Conservation (phyloP, 2,329 filamentous ascomycete species). For the Pyrenophora graminea region DNA sequence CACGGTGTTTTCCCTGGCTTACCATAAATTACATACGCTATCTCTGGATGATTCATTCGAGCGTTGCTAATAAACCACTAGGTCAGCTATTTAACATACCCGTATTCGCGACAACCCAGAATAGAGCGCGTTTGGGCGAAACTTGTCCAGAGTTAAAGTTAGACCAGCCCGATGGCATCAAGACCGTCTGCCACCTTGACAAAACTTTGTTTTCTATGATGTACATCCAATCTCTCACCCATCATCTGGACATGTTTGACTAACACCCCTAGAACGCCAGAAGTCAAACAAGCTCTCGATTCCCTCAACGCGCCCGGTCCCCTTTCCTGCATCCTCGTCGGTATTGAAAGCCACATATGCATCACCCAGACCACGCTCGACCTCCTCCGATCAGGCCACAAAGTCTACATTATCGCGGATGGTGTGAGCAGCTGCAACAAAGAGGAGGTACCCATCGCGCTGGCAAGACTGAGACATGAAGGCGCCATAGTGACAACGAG, state of each 20-base stretch:
- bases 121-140: constrained; percentile 73
- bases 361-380: constrained; percentile 86
- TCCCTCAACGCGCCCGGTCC: constrained; percentile 37
- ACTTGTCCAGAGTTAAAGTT: constrained; percentile 73
- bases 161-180: constrained; percentile 55
- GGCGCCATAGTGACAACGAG: constrained; percentile 82
- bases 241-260: background rate
- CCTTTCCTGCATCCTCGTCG: constrained; percentile 71
- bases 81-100: constrained; percentile 70
- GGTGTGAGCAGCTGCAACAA: constrained; percentile 86
- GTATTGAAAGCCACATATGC: constrained; percentile 94
- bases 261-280: constrained; percentile 56
- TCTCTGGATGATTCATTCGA: too few relatives aligned
- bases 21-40: too few relatives aligned
- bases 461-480: constrained; percentile 73
- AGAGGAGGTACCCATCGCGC: constrained; percentile 78
- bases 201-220: constrained; percentile 93
- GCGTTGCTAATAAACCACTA: constrained; percentile 13
- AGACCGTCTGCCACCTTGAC: constrained; percentile 67
- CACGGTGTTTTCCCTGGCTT: too few relatives aligned
- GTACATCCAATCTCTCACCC: constrained; percentile 17
- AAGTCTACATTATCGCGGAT: constrained; percentile 86
- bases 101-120: constrained; percentile 85
- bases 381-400: constrained; percentile 72
- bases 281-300: constrained; percentile 58